Conservation (phyloP, 495 filamentous ascomycete genomes). For the Oleoguttula mirabilis region DNA sequence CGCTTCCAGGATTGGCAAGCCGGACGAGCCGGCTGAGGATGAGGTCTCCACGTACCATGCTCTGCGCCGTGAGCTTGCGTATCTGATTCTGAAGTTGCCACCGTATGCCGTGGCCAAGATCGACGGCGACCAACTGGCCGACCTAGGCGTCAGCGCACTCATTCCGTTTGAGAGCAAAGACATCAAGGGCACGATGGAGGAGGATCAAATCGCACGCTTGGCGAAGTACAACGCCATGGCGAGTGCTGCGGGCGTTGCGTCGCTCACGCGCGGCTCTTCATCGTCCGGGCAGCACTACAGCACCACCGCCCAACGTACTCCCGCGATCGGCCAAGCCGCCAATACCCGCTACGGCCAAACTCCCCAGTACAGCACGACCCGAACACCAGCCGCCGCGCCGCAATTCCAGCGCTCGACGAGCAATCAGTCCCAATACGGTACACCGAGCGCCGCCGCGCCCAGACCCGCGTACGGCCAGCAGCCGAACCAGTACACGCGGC, state of each 20-base stretch:
- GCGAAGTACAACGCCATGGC: conserved; percentile 24
- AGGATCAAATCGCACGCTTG: conserved; percentile 48
- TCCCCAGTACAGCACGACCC: conserved; percentile 7
- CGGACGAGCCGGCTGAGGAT: conserved; percentile 44
- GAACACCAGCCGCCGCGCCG: conserved; percentile 11
- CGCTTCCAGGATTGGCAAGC: conserved; percentile 34
- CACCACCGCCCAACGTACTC: conserved; percentile 13
- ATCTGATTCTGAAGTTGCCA: conserved; percentile 64
- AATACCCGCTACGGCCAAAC: conserved; percentile 18
- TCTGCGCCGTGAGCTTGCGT: conserved; percentile 56
- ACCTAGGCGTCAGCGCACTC: conserved; percentile 72
- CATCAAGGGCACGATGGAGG: conserved; percentile 73
- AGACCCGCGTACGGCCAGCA: conserved; percentile 10
- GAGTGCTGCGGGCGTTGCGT: conserved; percentile 19
- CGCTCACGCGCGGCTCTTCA: conserved; percentile 9
- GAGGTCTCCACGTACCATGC: conserved; percentile 65
- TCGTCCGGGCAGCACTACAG: conserved; percentile 19
- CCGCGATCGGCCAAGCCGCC: conserved; percentile 20
- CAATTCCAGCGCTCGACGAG: conserved; percentile 13
- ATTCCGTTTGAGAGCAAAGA: conserved; percentile 58
- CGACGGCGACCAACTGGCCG: conserved; percentile 69
- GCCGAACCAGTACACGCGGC: conserved; percentile 24
- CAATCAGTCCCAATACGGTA: conserved; percentile 15
- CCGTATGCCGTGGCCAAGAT: conserved; percentile 79
- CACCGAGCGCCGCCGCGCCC: conserved; percentile 1